phyloP scores from a whole-genome alignment of 805 yeast genomes.

The Starmerella riodocensis region DNA sequence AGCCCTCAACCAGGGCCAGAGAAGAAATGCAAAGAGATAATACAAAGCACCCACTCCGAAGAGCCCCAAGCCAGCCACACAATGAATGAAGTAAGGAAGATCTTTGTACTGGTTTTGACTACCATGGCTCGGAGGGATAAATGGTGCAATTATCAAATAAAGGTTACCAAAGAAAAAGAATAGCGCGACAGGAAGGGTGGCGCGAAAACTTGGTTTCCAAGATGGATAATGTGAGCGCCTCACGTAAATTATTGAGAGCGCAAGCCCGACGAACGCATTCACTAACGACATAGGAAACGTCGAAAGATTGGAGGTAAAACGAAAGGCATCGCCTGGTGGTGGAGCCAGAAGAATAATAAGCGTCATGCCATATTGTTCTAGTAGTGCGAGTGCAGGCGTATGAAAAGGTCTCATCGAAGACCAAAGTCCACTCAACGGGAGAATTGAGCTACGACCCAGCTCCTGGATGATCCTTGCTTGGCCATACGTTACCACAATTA shows the following conservation, averaged over 20 bases:
- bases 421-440: slow-evolving; percentile 61
- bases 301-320: slow-evolving; percentile 64
- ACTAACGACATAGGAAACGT: slow-evolving; percentile 72
- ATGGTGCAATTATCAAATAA: slow-evolving; percentile 64
- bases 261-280: slow-evolving; percentile 50
- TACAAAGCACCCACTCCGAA: slow-evolving; percentile 45
- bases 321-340: slow-evolving; percentile 80
- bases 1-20: slow-evolving; percentile 37
- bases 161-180: slow-evolving; percentile 55
- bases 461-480: slow-evolving; percentile 74
- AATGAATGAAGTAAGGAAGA: slow-evolving; percentile 66
- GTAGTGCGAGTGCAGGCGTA: slow-evolving; percentile 59
- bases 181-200: slow-evolving; percentile 31
- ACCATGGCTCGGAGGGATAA: slow-evolving; percentile 52
- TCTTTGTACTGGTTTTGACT: slow-evolving; percentile 41
- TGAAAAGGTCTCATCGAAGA: slow-evolving; percentile 60
- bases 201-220: slow-evolving; percentile 56
- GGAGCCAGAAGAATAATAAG: slow-evolving; percentile 62
- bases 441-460: slow-evolving; percentile 66
- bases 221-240: slow-evolving; percentile 18
- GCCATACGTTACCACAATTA: slow-evolving; percentile 63
- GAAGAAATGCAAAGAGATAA: slow-evolving; percentile 50
- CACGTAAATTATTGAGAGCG: slow-evolving; percentile 45
- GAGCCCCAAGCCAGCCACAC: slow-evolving; percentile 71
- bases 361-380: slow-evolving; percentile 68